Base-by-base conservation (phyloP, 768 basidiomycete species). In the Wakefieldia striispora region DNA sequence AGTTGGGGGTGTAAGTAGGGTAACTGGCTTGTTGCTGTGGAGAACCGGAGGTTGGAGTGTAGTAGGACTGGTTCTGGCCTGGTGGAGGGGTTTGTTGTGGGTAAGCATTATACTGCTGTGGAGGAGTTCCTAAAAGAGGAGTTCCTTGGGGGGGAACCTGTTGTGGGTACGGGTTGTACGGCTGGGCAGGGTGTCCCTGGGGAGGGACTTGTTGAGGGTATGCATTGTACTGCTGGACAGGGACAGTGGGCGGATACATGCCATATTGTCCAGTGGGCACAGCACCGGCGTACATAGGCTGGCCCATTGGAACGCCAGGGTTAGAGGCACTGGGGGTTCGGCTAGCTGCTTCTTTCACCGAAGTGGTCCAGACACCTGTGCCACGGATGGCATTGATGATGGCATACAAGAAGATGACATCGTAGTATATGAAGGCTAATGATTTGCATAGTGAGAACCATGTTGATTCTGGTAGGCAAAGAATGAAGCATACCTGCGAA, bases 361-460 rank as follows among this genome's bases (percentile, higher is more conserved):
- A 67, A 39, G 45, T 6, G 1, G 44, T 59, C 65, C 67, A 65
- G 3, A 69, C 29, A 20, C 53, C 16, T 29, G 23, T 60, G 20
- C 67, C 63, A 29, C 50, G 56, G 21, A 61, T 43, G 16, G 55
- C 55, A 11, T 42, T 51, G 50, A 63, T 55, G 37, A 63, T 56
- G 40, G 57, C 62, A 27, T 55, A 65, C 38, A 61, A 39, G 21
- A 67, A 26, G 17, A 59, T 38, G 33, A 53, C 44, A 36, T 55
- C 57, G 23, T 51, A 57, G 47, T 65, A 67, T 9, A 65, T 29
- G 43, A 67, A 61, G 14, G 54, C 66, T 63, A 17, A 33, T n/a
- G 29, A 35, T 10, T 23, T 5, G 13, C 31, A 20, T 20, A 14
- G 27, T 47, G 33, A 51, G 44, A 19, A 40, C 19, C 24, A 33